Conservation (phyloP, 495 filamentous ascomycete genomes). For the Aspergillus baeticus region DNA sequence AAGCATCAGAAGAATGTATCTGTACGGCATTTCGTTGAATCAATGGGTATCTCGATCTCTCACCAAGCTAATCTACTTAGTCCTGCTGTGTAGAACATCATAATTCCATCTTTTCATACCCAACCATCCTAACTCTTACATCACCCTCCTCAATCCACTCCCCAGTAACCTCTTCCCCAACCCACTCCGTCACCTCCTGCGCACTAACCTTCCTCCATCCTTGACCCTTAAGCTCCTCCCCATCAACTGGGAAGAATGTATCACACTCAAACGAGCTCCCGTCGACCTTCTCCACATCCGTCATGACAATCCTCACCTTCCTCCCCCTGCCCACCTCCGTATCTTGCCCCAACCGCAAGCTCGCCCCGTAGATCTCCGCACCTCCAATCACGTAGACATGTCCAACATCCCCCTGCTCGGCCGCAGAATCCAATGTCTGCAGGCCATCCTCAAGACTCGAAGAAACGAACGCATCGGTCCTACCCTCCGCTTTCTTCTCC, state of each 20-base stretch:
- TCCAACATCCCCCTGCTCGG: conserved; percentile 28
- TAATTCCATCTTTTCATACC: conserved; percentile 37
- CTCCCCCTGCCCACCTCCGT: conserved; percentile 4
- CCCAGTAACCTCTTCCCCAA: conserved; percentile 40
- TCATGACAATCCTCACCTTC: conserved; percentile 45
- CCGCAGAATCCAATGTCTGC: conserved; percentile 26
- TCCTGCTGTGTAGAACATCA: not conserved
- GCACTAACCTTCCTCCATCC: conserved; percentile 39
- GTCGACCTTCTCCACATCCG: conserved; percentile 42
- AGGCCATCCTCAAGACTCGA: conserved; percentile 59
- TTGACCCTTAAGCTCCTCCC: conserved; percentile 23
- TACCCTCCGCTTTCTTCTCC: conserved; percentile 9
- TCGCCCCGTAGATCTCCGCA: conserved; percentile 74
- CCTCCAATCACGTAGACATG: conserved; percentile 88
- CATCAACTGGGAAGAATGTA: conserved; percentile 72
- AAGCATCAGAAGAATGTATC: not conserved
- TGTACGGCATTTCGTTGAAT: not conserved
- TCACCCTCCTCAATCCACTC: conserved; percentile 43
- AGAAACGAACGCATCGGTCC: conserved; percentile 37
- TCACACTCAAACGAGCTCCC: conserved; percentile 76
- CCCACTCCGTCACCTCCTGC: conserved; percentile 42
- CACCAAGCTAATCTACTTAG: not conserved
- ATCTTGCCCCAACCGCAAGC: conserved; percentile 43
- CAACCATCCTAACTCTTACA: conserved; percentile 44
- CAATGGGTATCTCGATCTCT: not conserved